Percentiles rank a stretch among this genome's conserved stretches.
Evolutionary conservation across 495 filamentous ascomycete species (phyloP).

Genomic region (Aspergillus mulundensis): DNA sequence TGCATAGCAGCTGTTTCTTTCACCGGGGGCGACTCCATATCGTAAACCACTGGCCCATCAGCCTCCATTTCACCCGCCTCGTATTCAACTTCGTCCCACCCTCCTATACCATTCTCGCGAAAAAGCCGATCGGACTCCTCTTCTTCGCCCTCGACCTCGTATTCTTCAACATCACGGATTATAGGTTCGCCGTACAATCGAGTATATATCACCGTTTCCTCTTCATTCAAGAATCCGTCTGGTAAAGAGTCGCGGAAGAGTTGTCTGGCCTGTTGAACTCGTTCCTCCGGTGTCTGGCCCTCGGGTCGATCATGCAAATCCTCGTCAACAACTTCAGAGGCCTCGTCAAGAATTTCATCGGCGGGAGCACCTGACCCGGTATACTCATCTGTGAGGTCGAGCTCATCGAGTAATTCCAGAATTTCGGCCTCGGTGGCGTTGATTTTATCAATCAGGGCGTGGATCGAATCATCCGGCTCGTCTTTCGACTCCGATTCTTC

Average conservation of each 20-base stretch:
- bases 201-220: conserved; percentile 73
- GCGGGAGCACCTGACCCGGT: conserved; percentile 19
- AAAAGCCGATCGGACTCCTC: conserved; percentile 41
- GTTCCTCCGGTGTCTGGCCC: conserved; percentile 50
- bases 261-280: conserved; percentile 66
- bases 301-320: conserved; percentile 24
- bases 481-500: conserved; percentile 12
- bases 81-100: conserved; percentile 57
- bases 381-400: conserved; percentile 29
- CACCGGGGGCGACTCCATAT: conserved; percentile 34
- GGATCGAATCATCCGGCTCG: conserved; percentile 25
- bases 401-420: conserved; percentile 31
- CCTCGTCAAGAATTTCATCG: conserved; percentile 21
- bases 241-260: conserved; percentile 76
- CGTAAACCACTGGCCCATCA: conserved; percentile 33
- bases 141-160: conserved; percentile 28
- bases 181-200: conserved; percentile 72
- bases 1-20: conserved; percentile 32
- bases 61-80: conserved; percentile 27
- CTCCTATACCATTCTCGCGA: conserved; percentile 56
- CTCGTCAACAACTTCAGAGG: conserved; percentile 14
- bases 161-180: conserved; percentile 37
- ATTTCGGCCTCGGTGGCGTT: conserved; percentile 34
- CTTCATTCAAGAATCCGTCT: conserved; percentile 60
- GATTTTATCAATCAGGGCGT: conserved; percentile 38